Evolutionary conservation across 441 rosid species (phyloP).

Genomic region (Gossypium schwendimanii): DNA sequence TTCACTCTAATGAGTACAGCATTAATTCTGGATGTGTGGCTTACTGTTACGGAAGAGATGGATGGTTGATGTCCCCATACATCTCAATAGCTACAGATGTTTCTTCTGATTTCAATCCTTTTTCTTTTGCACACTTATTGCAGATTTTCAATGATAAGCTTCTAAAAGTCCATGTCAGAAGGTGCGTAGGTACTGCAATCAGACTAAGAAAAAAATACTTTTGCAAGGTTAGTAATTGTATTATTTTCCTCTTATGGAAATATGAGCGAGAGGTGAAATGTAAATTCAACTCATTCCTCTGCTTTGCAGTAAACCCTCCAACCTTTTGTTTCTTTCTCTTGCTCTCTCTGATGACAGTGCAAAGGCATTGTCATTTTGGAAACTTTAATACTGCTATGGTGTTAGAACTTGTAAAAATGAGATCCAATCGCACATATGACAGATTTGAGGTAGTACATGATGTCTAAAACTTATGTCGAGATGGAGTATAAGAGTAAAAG

Average conservation of each 20-base stretch:
- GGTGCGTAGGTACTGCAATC: constrained; percentile 68
- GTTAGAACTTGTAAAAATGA: neutral
- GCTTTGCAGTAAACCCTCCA: constrained; percentile 12
- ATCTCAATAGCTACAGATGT: neutral
- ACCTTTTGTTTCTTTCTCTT: constrained; percentile 12
- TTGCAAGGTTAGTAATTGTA: constrained; percentile 49
- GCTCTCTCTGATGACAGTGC: neutral
- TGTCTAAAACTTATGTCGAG: neutral
- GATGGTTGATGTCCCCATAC: neutral
- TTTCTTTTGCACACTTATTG: constrained; percentile 48
- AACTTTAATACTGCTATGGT: neutral
- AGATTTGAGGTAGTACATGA: neutral
- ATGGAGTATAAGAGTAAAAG: neutral
- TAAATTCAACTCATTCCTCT: constrained; percentile 6
- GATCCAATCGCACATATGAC: neutral
- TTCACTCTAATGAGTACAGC: neutral
- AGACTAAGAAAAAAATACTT: constrained; percentile 80
- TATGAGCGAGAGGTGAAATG: neutral
- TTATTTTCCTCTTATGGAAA: neutral
- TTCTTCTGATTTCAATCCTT: neutral
- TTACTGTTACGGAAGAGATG: constrained; percentile 2
- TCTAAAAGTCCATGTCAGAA: constrained; percentile 63
- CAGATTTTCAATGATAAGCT: constrained; percentile 86
- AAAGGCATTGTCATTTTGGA: neutral
- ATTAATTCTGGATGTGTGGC: neutral